A percentile compares a stretch with the other conserved stretches of the same genome.
Evolutionary conservation across 257 asterid genomes (phyloP).

Genomic region (Solanum chmielewskii): DNA sequence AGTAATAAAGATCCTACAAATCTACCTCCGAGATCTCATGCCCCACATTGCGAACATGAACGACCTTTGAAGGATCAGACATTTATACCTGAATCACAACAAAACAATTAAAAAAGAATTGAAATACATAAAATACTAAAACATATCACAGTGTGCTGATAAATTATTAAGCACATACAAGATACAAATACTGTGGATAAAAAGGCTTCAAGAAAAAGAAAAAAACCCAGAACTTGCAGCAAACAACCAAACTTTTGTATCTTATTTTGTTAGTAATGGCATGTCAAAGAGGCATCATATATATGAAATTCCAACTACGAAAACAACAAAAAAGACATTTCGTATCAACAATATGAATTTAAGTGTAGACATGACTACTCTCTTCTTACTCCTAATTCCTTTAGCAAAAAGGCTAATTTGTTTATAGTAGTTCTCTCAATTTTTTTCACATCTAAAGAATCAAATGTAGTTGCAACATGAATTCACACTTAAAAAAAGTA

Average conservation of each 20-base stretch:
- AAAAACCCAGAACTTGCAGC: background rate
- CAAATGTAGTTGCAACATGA: background rate
- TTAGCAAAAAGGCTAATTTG: background rate
- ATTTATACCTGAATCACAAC: slow-evolving; percentile 37
- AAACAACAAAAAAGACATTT: background rate
- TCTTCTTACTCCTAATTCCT: background rate
- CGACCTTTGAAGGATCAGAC: slow-evolving; percentile 93
- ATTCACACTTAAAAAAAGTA: background rate
- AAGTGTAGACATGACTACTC: background rate
- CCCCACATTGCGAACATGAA: slow-evolving; percentile 96
- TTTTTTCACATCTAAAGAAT: background rate
- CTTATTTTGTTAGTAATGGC: background rate
- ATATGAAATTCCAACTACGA: background rate
- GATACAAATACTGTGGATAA: background rate
- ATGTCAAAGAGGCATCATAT: background rate
- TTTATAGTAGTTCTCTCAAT: background rate
- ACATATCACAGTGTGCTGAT: background rate
- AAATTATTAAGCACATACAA: background rate
- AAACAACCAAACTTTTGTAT: background rate
- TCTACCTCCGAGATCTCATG: slow-evolving; percentile 93
- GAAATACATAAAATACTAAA: background rate
- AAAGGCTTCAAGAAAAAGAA: background rate
- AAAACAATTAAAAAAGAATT: background rate
- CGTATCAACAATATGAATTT: background rate
- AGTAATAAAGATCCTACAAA: background rate